Percentiles rank a stretch among this genome's conserved stretches.
phyloP scores from a whole-genome alignment of 108 stramenopile species.

The Pseudonitzschia delicatissima region DNA sequence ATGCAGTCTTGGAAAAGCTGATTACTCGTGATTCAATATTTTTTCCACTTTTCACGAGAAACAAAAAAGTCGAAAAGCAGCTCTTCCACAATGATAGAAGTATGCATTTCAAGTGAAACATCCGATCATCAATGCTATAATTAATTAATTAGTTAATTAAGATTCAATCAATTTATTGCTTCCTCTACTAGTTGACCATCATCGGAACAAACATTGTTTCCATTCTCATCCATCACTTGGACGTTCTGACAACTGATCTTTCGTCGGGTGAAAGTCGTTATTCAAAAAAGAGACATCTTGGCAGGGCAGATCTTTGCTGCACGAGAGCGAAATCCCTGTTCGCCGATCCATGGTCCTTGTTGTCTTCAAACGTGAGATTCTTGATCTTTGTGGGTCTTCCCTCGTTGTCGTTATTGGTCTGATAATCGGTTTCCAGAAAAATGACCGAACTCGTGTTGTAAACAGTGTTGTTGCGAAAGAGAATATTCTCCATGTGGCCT shows the following conservation, averaged over 20 bases:
- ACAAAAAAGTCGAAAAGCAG: too few relatives aligned
- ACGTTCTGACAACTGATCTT: background rate
- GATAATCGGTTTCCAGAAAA: slow-evolving; percentile 28
- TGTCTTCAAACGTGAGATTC: background rate
- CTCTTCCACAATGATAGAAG: too few relatives aligned
- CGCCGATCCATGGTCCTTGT: background rate
- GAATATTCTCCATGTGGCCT: slow-evolving; percentile 22
- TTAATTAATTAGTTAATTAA: too few relatives aligned
- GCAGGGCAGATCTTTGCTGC: slow-evolving; percentile 5
- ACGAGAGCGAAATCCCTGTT: background rate
- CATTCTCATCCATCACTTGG: slow-evolving; percentile 6
- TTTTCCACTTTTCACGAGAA: too few relatives aligned
- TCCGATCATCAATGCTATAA: too few relatives aligned
- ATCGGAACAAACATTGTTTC: slow-evolving; percentile 7
- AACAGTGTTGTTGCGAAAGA: slow-evolving; percentile 21
- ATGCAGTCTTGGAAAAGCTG: too few relatives aligned
- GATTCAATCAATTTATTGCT: background rate
- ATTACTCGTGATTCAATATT: too few relatives aligned
- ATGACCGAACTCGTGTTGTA: slow-evolving; percentile 23
- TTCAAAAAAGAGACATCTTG: slow-evolving; percentile 1
- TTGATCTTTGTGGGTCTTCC: background rate
- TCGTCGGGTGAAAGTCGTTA: slow-evolving; percentile 6
- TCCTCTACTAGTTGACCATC: background rate
- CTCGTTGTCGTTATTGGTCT: background rate
- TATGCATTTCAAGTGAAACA: too few relatives aligned